These are phyloP conservation scores for Euphrasia arctica DNA, from an alignment of 305 asterid species.

Conservation along the genomic window DNA sequence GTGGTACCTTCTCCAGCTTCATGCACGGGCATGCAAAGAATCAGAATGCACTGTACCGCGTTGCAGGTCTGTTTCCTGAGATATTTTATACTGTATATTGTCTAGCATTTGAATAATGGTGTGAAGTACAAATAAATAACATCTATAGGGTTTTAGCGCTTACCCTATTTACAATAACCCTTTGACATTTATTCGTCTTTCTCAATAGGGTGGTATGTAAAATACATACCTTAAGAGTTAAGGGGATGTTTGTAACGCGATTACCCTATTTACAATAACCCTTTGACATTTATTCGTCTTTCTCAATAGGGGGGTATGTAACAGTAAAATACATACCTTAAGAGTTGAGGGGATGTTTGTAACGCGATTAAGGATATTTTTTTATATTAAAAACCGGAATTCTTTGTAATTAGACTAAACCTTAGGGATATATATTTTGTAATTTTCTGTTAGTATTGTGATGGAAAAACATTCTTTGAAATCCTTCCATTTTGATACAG, in stretches of 20 bases:
- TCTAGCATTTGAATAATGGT: not conserved
- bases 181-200: not conserved
- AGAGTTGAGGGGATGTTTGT: not conserved
- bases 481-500: constrained; percentile 38
- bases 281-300: not conserved
- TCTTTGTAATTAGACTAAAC: not conserved
- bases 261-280: not conserved
- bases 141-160: not conserved
- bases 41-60: constrained; percentile 90
- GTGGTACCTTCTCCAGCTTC: constrained; percentile 99
- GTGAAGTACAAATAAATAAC: not conserved
- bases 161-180: not conserved
- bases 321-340: not conserved
- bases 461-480: constrained; percentile 4
- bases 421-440: not conserved
- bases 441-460: not conserved
- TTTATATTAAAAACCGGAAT: not conserved
- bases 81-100: not conserved
- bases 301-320: not conserved
- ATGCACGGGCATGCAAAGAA: constrained; percentile 95
- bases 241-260: too few relatives aligned
- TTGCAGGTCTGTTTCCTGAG: constrained; percentile 66
- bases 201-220: not conserved
- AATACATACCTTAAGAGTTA: not conserved
- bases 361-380: too few relatives aligned